phyloP scores from a whole-genome alignment of 2,329 filamentous ascomycete genomes.

The Teratosphaeria nubilosa region DNA sequence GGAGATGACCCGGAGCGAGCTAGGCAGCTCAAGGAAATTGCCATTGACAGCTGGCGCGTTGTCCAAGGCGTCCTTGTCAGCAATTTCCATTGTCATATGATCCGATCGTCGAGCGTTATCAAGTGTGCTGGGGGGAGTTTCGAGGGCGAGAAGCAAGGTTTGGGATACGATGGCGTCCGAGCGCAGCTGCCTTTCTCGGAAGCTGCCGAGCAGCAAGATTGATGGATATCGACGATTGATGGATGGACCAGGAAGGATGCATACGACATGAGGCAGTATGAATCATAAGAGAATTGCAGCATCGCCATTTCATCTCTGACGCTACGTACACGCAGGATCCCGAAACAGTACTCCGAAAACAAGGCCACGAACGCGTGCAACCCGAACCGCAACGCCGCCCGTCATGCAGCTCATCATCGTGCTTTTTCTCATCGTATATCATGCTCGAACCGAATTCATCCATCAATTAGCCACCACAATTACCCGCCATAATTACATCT shows the following conservation, averaged over 20 bases:
- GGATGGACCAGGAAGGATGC: not conserved
- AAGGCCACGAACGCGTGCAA: not conserved
- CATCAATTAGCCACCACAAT: not conserved
- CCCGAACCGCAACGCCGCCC: not conserved
- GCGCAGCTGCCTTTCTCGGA: not conserved
- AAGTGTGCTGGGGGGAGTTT: not conserved
- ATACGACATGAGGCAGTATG: not conserved
- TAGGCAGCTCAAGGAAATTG: constrained; percentile 2
- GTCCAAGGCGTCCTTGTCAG: not conserved
- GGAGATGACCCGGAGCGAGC: constrained; percentile 60
- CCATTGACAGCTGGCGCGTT: not conserved
- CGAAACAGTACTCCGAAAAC: not conserved
- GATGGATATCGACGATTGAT: not conserved
- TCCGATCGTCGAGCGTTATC: not conserved
- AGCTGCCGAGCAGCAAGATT: not conserved
- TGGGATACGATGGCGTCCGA: not conserved
- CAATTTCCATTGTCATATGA: not conserved
- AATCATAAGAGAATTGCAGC: not conserved
- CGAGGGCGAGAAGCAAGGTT: not conserved
- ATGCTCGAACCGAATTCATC: not conserved
- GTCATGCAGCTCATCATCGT: not conserved
- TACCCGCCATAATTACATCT: not conserved
- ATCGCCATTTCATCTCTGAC: not conserved
- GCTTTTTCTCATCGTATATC: not conserved
- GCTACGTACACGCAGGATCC: not conserved